Percentiles rank a stretch among this genome's conserved stretches.
Conservation (phyloP, 345 rosid genomes). For the Dipteronia sinensis region DNA sequence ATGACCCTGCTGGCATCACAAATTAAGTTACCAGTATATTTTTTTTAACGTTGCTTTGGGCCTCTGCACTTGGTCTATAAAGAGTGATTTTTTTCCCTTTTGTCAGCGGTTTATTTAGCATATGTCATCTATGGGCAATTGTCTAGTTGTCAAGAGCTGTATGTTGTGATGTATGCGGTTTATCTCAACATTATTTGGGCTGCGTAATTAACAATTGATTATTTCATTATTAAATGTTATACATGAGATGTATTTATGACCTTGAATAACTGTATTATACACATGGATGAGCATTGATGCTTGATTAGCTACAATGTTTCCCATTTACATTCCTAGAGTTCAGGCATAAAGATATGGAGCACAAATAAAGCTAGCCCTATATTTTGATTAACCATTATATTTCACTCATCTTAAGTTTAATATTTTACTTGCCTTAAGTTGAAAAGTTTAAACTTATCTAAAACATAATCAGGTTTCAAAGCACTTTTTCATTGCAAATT, state of each 20-base stretch:
- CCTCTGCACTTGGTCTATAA: neutral
- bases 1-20: neutral
- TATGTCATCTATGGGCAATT: neutral
- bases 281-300: neutral
- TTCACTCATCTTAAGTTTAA: neutral
- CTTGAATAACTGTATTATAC: neutral
- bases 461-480: neutral
- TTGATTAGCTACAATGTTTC: neutral
- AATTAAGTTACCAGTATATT: neutral
- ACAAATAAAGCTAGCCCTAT: neutral
- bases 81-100: neutral
- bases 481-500: neutral
- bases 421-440: neutral
- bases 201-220: neutral
- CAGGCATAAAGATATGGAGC: neutral
- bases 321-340: neutral
- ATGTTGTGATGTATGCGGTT: neutral
- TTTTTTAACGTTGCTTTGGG: neutral
- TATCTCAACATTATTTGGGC: neutral
- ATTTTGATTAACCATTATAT: neutral
- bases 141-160: neutral
- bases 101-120: neutral
- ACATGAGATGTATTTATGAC: neutral
- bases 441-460: neutral
- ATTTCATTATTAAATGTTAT: neutral